Evolutionary conservation across 2,329 filamentous ascomycete genomes (phyloP).

Genomic region (Didymella arachidicola): DNA sequence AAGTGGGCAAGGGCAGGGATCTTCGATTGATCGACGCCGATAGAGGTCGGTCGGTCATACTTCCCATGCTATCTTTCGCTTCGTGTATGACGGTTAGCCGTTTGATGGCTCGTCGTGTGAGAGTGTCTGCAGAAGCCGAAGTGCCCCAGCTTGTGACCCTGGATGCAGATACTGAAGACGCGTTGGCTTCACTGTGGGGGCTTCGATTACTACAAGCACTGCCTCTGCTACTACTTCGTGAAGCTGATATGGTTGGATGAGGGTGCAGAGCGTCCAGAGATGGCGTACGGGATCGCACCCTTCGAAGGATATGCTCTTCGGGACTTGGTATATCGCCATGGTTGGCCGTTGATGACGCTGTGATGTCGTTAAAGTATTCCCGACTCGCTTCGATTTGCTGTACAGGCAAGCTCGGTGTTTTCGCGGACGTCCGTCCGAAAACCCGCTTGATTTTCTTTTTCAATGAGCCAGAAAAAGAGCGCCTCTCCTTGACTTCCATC

Average conservation of each 20-base stretch:
- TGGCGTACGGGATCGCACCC: constrained; percentile 38
- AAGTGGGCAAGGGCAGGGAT: constrained; percentile 27
- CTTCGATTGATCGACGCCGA: constrained; percentile 27
- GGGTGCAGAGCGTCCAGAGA: constrained; percentile 30
- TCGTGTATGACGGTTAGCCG: constrained; percentile 72
- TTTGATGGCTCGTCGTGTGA: constrained; percentile 61
- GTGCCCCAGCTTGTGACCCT: constrained; percentile 76
- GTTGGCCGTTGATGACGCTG: constrained; percentile 33
- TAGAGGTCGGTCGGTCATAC: constrained; percentile 29
- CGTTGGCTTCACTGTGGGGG: constrained; percentile 50
- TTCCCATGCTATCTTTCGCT: constrained; percentile 49
- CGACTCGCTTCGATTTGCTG: constrained; percentile 62
- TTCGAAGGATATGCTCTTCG: constrained; percentile 58
- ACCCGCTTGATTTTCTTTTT: constrained; percentile 68
- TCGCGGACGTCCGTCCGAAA: constrained; percentile 56
- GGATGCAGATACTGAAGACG: constrained; percentile 60
- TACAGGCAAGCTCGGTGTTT: constrained; percentile 52
- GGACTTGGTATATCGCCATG: constrained; percentile 47
- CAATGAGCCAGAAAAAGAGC: constrained; percentile 69
- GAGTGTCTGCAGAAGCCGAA: constrained; percentile 65
- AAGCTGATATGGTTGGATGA: constrained; percentile 25
- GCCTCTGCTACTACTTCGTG: constrained; percentile 34
- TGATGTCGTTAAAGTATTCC: constrained; percentile 42
- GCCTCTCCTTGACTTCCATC: constrained; percentile 61
- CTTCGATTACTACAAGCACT: constrained; percentile 39